Evolutionary conservation across 164 flowering plant species (phyloP), one percentile per base, ranked within the genome.

Genomic region (Umbilicus rupestris): DNA sequence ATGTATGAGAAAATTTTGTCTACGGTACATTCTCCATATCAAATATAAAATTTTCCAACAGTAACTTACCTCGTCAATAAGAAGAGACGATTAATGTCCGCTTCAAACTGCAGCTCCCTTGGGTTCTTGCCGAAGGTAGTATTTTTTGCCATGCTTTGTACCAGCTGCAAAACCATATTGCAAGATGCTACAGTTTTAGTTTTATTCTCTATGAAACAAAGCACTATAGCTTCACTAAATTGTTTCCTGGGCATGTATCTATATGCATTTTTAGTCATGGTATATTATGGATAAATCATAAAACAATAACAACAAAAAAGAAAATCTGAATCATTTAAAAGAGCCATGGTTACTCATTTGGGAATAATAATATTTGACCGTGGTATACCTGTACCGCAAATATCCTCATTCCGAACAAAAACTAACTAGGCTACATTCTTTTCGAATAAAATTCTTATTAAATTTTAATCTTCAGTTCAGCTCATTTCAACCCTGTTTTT

Each of bases 31-130:
- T 22, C 10, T 20, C 20, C 28, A n/a, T 1, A 37, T 2, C 20
- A 8, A 19, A 19, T 24, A 35, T 9, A 63, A 63, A 14, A 44
- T 20, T 63, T 7, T 33, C 17, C 65, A 33, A 10, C 7, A 41
- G 16, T n/a, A 63, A 37, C 37, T 63, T 20, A 63, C 65, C 65
- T 63, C 16, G 65, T 63, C 8, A 11, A 39, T 19, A 63, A 41
- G 45, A 63, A 63, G 22, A 63, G 65, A 0, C 65, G 45, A 37
- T 63, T 63, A n/a, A 63, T 63, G 35, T 63, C 65, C 20, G 65
- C 65, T 63, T 63, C 46, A 39, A 63, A 63, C 46, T 63, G 65
- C 29, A 63, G 45, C 46, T 63, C 24, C 28, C 65, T 63, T 20
- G 65, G 65, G 30, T 63, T 63, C 65, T 63, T 63, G 29, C 45